Evolutionary conservation across 352 stramenopile species (phyloP).

Genomic region (Phytophthora sp.): DNA sequence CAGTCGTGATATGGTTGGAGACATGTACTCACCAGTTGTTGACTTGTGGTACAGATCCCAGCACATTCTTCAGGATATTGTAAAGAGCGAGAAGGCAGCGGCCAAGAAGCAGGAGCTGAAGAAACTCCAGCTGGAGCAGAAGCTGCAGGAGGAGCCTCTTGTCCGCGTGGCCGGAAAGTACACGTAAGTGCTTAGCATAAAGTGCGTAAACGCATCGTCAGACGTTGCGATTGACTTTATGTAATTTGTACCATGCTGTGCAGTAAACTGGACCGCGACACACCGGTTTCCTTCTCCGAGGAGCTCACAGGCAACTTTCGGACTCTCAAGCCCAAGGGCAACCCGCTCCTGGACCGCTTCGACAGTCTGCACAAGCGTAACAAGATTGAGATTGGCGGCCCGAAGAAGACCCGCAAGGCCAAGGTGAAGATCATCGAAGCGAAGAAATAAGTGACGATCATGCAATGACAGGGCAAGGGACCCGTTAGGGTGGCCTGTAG

Average conservation of each 20-base stretch:
- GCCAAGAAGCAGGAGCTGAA: constrained; percentile 78
- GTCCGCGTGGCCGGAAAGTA: constrained; percentile 78
- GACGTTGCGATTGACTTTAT: background rate
- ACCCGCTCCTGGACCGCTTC: constrained; percentile 81
- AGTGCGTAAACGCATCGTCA: background rate
- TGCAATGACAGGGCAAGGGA: constrained; percentile 1
- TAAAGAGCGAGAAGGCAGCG: constrained; percentile 70
- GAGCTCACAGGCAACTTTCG: constrained; percentile 84
- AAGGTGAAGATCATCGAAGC: constrained; percentile 84
- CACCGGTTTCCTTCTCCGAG: constrained; percentile 74
- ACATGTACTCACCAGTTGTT: constrained; percentile 2
- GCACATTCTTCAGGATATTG: constrained; percentile 72
- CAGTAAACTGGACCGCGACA: constrained; percentile 80
- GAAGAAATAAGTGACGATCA: constrained; percentile 65
- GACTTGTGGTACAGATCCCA: constrained; percentile 39
- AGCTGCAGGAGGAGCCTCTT: constrained; percentile 76
- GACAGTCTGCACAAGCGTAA: constrained; percentile 90
- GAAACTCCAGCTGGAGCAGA: constrained; percentile 77
- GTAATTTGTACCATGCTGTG: constrained; percentile 1
- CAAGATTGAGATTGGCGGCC: constrained; percentile 77
- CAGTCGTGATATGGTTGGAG: background rate
- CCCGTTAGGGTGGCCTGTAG: constrained; percentile 28
- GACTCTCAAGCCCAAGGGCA: constrained; percentile 80
- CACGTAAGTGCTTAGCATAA: constrained; percentile 47
- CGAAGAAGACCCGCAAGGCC: constrained; percentile 66